A percentile compares a stretch with the other conserved stretches of the same genome.
Conservation (phyloP, 2,329 filamentous ascomycete genomes). For the Scytalidium lignicola region DNA sequence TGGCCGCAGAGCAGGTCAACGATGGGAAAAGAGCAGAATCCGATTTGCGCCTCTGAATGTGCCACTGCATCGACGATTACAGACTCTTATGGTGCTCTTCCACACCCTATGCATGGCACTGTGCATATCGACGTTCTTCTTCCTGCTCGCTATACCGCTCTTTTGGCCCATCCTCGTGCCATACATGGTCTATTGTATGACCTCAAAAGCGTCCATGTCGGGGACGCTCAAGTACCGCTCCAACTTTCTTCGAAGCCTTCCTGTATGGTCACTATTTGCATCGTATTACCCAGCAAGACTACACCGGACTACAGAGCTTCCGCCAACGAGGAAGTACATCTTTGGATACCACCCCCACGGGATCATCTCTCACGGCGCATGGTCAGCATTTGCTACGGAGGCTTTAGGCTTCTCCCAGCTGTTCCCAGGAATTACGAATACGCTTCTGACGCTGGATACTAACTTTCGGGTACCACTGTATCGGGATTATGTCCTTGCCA, state of each 20-base stretch:
- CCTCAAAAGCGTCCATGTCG: constrained; percentile 71
- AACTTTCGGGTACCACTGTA: constrained; percentile 95
- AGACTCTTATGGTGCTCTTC: constrained; percentile 72
- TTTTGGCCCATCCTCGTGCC: constrained; percentile 74
- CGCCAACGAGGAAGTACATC: constrained; percentile 84
- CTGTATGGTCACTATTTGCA: constrained; percentile 83
- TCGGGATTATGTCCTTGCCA: constrained; percentile 84
- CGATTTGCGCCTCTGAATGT: constrained; percentile 79
- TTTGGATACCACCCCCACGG: constrained; percentile 97
- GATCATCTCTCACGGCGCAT: constrained; percentile 96
- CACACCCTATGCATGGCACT: constrained; percentile 69
- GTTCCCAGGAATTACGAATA: constrained; percentile 94
- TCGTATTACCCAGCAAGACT: constrained; percentile 87
- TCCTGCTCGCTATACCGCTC: constrained; percentile 85
- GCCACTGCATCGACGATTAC: constrained; percentile 64
- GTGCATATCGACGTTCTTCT: constrained; percentile 77
- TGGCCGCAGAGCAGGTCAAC: constrained; percentile 27
- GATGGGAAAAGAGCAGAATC: constrained; percentile 46
- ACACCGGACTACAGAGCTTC: constrained; percentile 76
- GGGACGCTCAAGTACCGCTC: constrained; percentile 72
- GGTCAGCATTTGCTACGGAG: constrained; percentile 85
- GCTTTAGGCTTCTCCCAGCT: constrained; percentile 80
- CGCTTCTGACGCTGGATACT: constrained; percentile 84
- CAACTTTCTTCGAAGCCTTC: constrained; percentile 65
- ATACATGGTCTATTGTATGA: constrained; percentile 78